Conservation (phyloP, 371 early-diverging fungal genomes). For the Mortierella sp. region DNA sequence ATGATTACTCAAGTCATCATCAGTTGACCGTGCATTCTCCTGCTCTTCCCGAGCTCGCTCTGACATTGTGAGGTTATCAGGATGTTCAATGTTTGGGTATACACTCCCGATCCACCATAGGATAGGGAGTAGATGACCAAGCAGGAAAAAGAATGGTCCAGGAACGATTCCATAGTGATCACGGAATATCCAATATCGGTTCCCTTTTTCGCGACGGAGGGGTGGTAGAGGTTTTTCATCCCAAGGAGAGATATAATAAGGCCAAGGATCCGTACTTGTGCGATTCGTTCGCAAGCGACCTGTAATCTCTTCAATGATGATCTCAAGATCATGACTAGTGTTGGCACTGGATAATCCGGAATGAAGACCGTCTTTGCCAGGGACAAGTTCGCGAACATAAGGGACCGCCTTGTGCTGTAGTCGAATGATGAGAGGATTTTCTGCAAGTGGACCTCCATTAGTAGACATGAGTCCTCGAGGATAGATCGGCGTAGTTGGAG, state of each 20-base stretch:
- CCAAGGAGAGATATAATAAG: conserved; percentile 3
- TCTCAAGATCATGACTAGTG: conserved; percentile 44
- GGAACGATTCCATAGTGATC: conserved; percentile 26
- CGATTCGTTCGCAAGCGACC: conserved; percentile 37
- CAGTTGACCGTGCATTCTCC: background rate
- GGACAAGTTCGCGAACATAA: conserved; percentile 36
- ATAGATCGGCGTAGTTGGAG: conserved; percentile 24
- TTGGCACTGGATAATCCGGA: conserved; percentile 13
- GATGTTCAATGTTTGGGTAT: conserved; percentile 26
- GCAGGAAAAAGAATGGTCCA: conserved; percentile 38
- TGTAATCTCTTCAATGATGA: conserved; percentile 33
- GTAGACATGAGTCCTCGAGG: conserved; percentile 29
- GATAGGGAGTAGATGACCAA: conserved; percentile 31
- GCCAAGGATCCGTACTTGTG: conserved; percentile 38
- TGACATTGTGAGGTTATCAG: conserved; percentile 1
- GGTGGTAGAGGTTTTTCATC: conserved; percentile 30
- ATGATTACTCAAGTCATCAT: conserved; percentile 8
- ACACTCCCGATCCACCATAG: conserved; percentile 49
- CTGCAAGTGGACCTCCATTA: background rate
- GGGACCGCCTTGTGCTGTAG: conserved; percentile 25
- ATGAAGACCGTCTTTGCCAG: conserved; percentile 12
- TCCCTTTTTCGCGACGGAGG: conserved; percentile 15
- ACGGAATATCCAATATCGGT: conserved; percentile 44
- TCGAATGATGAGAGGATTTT: conserved; percentile 5
- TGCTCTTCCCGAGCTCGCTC: conserved; percentile 1